Percentiles rank a stretch among this genome's conserved stretches.
phyloP scores from a whole-genome alignment of 805 yeast genomes.

The Kuraishia cidri region DNA sequence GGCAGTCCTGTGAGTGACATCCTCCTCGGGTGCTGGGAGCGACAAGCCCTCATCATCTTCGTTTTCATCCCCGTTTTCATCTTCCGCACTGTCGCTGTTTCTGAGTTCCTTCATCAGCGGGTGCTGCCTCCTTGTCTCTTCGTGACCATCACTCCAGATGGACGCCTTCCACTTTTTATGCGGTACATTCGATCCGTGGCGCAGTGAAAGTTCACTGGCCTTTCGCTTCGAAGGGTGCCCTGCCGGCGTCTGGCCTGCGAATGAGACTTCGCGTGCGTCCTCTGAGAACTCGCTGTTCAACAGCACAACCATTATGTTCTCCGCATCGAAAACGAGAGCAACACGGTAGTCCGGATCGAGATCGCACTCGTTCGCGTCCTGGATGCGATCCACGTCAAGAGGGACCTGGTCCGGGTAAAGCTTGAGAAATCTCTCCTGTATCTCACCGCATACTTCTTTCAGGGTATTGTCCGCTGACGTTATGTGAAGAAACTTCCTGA shows the following conservation, averaged over 20 bases:
- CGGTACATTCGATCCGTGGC: not conserved
- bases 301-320: slow-evolving; percentile 36
- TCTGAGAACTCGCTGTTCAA: slow-evolving; percentile 26
- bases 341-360: slow-evolving; percentile 70
- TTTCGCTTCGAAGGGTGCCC: too few relatives aligned
- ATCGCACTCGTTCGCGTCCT: slow-evolving; percentile 63
- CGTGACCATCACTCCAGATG: not conserved
- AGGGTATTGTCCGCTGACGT: slow-evolving; percentile 40
- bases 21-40: too few relatives aligned
- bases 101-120: not conserved
- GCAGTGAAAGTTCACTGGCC: not conserved
- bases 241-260: too few relatives aligned
- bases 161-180: not conserved
- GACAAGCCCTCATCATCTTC: not conserved
- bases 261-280: not conserved
- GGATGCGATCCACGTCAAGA: slow-evolving; percentile 49
- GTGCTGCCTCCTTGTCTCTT: not conserved
- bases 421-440: slow-evolving; percentile 44
- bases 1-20: not conserved
- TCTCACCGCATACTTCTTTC: slow-evolving; percentile 40
- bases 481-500: slow-evolving; percentile 55
- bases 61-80: not conserved
- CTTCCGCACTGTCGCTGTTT: not conserved
- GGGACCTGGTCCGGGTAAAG: slow-evolving; percentile 58
- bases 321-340: slow-evolving; percentile 51